Evolutionary conservation across 169 alveolate genomes (phyloP), one percentile per base, ranked within the genome.

Genomic region (Plasmodium berghei): DNA sequence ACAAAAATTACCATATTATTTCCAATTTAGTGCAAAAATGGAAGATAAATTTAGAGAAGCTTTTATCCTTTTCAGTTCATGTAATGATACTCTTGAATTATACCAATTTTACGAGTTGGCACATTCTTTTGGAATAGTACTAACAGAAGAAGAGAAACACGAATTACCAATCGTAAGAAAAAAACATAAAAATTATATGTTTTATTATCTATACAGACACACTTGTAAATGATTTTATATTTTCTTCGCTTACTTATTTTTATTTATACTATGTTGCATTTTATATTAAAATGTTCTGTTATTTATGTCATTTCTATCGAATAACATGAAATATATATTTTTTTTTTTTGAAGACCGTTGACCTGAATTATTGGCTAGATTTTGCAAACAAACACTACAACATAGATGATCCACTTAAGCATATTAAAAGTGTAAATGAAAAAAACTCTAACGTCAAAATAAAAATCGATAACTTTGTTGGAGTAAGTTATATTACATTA

Each of bases 11-110:
- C 10, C 18, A 12, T 52, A 22, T 5, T 67, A 18, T 40, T 45
- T 70, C 22, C 54, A 72, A 54, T 55, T 58, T 67, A 58, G 3
- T 22, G 52, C 52, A 22, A 58, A 83, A 12, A 83, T 83, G 90
- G 90, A 67, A 20, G 83, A 83, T 16, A 83, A 83, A 83, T 83
- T 83, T 83, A 59, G 72, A 24, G 90, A 83, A 48, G 90, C 85
- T 18, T 83, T 83, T 49, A 58, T 83, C 58, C 85, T 83, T 28
- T 83, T 83, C 63, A 66, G 90, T 28, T 67, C 90, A 5, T 83
- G 90, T 42, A 56, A 56, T 46, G 90, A 83, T 8, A 24, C 14
- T 18, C 28, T 83, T 22, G 85, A 66, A 16, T 24, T 83, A 46
- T 42, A 42, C 61, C 54, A 48, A 48, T 83, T 83, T 67, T 66